Evolutionary conservation across 2,329 filamentous ascomycete genomes (phyloP).

Genomic region (Metarhizium rileyi): DNA sequence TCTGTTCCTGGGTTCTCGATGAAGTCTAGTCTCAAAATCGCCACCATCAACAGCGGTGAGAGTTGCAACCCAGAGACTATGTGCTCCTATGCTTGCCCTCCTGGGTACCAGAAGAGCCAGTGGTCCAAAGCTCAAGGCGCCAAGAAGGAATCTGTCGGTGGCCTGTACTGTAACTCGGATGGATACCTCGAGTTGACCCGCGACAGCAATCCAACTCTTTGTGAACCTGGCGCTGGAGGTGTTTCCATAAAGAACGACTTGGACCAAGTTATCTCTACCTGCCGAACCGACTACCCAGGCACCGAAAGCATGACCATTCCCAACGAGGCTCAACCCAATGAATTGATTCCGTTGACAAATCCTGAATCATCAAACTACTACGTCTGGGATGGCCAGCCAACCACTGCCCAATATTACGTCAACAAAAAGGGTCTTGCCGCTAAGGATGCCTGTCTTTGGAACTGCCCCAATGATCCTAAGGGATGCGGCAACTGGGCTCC

Average conservation of each 20-base stretch:
- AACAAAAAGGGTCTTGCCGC: constrained; percentile 66
- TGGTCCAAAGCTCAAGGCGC: constrained; percentile 72
- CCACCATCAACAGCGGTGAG: constrained; percentile 53
- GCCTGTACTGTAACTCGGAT: constrained; percentile 64
- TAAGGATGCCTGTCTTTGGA: constrained; percentile 69
- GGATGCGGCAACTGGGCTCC: constrained; percentile 78
- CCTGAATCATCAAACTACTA: constrained; percentile 66
- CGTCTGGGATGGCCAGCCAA: constrained; percentile 61
- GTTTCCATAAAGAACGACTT: constrained; percentile 72
- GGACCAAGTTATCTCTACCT: constrained; percentile 56
- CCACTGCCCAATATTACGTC: constrained; percentile 93
- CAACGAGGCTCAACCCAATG: constrained; percentile 50
- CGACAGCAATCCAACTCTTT: constrained; percentile 56
- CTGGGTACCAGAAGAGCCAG: constrained; percentile 85
- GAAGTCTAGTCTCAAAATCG: constrained; percentile 41
- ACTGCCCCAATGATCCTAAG: constrained; percentile 34
- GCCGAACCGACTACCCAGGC: constrained; percentile 94
- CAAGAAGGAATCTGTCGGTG: constrained; percentile 78
- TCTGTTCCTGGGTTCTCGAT: constrained; percentile 41
- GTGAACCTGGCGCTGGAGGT: constrained; percentile 59
- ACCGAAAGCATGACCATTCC: constrained; percentile 83
- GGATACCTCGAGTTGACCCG: constrained; percentile 75
- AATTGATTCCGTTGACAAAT: constrained; percentile 58
- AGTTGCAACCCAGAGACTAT: constrained; percentile 54
- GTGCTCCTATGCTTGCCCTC: constrained; percentile 91